Base-by-base conservation (phyloP, 805 yeast species). In the Ogataea neopini region DNA sequence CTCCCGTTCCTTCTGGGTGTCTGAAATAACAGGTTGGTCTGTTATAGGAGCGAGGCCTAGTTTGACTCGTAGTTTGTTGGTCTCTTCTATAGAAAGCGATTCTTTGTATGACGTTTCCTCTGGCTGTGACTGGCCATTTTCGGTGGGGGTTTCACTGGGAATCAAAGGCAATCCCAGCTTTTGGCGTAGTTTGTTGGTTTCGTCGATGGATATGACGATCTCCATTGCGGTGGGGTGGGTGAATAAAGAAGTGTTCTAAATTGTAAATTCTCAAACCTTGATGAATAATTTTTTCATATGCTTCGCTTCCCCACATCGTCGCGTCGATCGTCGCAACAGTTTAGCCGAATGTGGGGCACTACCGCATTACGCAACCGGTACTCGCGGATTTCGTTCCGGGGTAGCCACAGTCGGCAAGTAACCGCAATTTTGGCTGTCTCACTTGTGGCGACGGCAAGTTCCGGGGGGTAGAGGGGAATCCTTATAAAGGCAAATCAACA, bases 11-110 rank as follows among this genome's bases (percentile, higher is more conserved):
- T 46, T 48, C 55, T 73, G 56, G 45, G 64, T 8, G 61, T 63
- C 63, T 59, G 63, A 48, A 62, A 63, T 20, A 4, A 47, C 46
- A 8, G 48, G 50, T 9, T 72, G 74, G 14, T 80, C 73, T 1
- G 84, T 82, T 30, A 74, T 57, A 4, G 73, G 45, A 36, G 65
- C 62, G n/a, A 77, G 61, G 1, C 83, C 82, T 22, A 75, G 47
- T 40, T 71, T 62, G 2, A 60, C 53, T 20, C 82, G 62, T 11
- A 78, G 63, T 52, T 64, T 68, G 57, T 78, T 78, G 0, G 82
- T 77, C 46, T 77, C 81, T 43, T 69, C 74, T 3, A 77, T 46
- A 0, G 77, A 70, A 28, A 74, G 33, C 1, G 52, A 44, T 22
- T 46, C 41, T 25, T 39, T 39, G 25, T 39, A 39, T 10, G 25